Conservation (phyloP, 2,329 filamentous ascomycete species). For the Pseudogymnoascus sp. region DNA sequence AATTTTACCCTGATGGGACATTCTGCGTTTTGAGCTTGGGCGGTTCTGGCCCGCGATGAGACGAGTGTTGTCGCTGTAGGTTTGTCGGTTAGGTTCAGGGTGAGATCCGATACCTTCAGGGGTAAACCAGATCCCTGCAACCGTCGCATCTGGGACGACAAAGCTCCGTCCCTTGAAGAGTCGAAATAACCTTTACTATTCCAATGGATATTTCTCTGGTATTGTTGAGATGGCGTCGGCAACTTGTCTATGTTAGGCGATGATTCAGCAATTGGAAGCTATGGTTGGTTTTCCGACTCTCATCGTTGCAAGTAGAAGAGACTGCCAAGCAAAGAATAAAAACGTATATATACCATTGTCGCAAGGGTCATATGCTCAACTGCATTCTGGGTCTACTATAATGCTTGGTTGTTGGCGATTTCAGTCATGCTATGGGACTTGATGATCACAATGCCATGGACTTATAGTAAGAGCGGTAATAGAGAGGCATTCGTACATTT, state of each 20-base stretch:
- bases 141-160: not conserved
- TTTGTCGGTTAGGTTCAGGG: conserved; percentile 1
- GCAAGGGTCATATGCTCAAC: not conserved
- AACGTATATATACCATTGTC: not conserved
- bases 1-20: not conserved
- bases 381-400: not conserved
- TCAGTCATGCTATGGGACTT: not conserved
- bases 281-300: not conserved
- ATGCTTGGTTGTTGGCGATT: not conserved
- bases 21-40: conserved; percentile 7
- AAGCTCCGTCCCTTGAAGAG: not conserved
- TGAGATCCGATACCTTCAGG: conserved; percentile 3
- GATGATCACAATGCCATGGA: not conserved
- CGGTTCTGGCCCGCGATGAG: not conserved
- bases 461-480: not conserved
- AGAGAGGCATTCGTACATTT: not conserved
- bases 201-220: not conserved
- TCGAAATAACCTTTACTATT: not conserved
- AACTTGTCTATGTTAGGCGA: not conserved
- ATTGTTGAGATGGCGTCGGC: not conserved
- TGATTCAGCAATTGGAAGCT: not conserved
- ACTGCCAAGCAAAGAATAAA: not conserved
- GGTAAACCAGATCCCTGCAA: not conserved
- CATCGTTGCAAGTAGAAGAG: not conserved
- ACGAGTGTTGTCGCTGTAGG: not conserved